Percentiles rank a stretch among this genome's conserved stretches.
These are phyloP conservation scores for Fusarium sp. DNA, from an alignment of 2,329 filamentous ascomycete species.

Conservation along the genomic window DNA sequence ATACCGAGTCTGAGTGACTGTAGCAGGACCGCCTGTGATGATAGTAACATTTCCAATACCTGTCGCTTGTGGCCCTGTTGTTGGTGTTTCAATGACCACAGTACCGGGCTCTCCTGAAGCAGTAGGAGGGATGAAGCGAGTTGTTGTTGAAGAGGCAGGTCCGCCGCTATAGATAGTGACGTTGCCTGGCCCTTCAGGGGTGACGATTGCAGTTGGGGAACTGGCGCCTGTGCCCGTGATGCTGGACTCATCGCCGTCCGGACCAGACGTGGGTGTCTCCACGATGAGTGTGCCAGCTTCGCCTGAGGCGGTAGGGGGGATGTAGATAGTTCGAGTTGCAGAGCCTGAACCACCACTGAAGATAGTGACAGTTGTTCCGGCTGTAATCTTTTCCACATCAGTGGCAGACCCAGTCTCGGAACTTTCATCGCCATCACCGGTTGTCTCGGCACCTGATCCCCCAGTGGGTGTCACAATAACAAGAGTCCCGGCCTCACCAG, in stretches of 20 bases:
- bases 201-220: neutral
- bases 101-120: neutral
- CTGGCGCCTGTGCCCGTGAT: neutral
- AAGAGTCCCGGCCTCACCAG: neutral
- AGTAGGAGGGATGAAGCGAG: slow-evolving; percentile 1
- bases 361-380: neutral
- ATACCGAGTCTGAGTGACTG: neutral
- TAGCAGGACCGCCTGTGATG: neutral
- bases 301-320: neutral
- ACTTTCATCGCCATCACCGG: accelerated
- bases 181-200: neutral
- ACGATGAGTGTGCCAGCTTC: slow-evolving; percentile 4
- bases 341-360: neutral
- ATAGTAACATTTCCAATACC: slow-evolving; percentile 6
- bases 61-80: neutral
- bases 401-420: neutral
- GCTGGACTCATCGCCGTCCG: neutral
- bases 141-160: neutral
- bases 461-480: neutral
- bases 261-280: neutral
- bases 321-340: neutral
- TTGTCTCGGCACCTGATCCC: accelerated
- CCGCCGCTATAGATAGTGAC: slow-evolving; percentile 15
- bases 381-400: neutral
- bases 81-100: slow-evolving; percentile 18